Percentiles rank a stretch among this genome's conserved stretches.
phyloP scores from a whole-genome alignment of 2,329 filamentous ascomycete genomes.

The Claviceps quebecensis region DNA sequence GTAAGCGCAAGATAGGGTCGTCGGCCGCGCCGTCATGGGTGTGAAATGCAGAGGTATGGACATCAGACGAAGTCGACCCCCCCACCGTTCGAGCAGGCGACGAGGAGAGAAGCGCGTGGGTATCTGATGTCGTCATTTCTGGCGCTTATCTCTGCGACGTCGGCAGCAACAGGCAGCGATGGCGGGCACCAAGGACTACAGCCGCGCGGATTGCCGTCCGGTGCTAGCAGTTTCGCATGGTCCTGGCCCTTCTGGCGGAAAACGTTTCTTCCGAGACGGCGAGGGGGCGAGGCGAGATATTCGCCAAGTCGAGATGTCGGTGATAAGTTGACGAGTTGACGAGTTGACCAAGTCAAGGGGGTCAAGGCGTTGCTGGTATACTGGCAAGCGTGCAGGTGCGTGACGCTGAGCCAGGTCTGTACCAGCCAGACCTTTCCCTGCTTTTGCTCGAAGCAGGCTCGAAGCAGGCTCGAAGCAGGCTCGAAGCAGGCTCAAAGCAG shows the following conservation, averaged over 20 bases:
- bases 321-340: background rate
- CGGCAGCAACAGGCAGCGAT: background rate
- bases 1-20: slow-evolving; percentile 10
- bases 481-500: background rate
- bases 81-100: slow-evolving; percentile 6
- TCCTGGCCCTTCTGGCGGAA: background rate
- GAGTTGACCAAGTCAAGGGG: background rate
- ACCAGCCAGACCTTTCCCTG: background rate
- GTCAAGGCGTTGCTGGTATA: background rate
- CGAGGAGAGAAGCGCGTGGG: slow-evolving; percentile 7
- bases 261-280: background rate
- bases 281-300: background rate
- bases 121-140: background rate
- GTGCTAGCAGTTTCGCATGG: slow-evolving; percentile 5
- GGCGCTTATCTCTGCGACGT: background rate
- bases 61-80: slow-evolving; percentile 6
- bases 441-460: background rate
- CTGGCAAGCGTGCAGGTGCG: background rate
- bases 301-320: background rate
- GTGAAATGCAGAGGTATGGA: slow-evolving; percentile 4
- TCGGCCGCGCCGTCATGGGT: slow-evolving; percentile 5
- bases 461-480: too few relatives aligned
- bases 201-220: background rate
- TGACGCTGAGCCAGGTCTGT: background rate
- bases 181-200: background rate